Conservation (phyloP, 2,329 filamentous ascomycete genomes). For the Phoma sp. region DNA sequence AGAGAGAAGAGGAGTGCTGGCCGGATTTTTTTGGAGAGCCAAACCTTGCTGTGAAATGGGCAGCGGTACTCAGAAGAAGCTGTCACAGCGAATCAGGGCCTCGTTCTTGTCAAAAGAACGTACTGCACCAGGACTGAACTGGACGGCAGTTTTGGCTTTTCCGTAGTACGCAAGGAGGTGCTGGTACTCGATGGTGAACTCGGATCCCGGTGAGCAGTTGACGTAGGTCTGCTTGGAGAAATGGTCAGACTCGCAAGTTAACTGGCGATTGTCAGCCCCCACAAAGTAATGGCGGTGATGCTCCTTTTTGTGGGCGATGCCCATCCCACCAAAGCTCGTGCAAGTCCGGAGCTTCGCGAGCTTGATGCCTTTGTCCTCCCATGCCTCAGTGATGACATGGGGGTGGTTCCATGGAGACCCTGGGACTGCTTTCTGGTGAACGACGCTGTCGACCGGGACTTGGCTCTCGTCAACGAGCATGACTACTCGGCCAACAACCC, state of each 20-base stretch:
- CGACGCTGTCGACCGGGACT: neutral
- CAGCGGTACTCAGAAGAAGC: neutral
- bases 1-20: neutral
- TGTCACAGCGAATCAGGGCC: conserved; percentile 7
- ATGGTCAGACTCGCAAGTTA: conserved; percentile 17
- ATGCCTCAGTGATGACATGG: conserved; percentile 17
- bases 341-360: conserved; percentile 19
- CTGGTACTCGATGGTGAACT: conserved; percentile 26
- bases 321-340: conserved; percentile 18
- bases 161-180: conserved; percentile 18
- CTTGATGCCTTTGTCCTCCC: conserved; percentile 1
- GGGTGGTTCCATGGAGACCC: conserved; percentile 14
- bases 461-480: neutral
- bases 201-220: conserved; percentile 20
- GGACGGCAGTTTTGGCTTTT: conserved; percentile 4
- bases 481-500: conserved; percentile 1
- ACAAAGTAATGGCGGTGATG: conserved; percentile 18
- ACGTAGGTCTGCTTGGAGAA: conserved; percentile 30
- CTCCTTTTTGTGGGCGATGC: neutral
- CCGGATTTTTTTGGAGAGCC: too few species aligned
- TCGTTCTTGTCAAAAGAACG: conserved; percentile 17
- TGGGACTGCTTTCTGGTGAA: neutral
- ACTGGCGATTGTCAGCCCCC: conserved; percentile 10
- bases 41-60: too few species aligned
- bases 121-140: conserved; percentile 13